phyloP scores from a whole-genome alignment of 2,329 filamentous ascomycete species.

The Talaromyces marneffei region DNA sequence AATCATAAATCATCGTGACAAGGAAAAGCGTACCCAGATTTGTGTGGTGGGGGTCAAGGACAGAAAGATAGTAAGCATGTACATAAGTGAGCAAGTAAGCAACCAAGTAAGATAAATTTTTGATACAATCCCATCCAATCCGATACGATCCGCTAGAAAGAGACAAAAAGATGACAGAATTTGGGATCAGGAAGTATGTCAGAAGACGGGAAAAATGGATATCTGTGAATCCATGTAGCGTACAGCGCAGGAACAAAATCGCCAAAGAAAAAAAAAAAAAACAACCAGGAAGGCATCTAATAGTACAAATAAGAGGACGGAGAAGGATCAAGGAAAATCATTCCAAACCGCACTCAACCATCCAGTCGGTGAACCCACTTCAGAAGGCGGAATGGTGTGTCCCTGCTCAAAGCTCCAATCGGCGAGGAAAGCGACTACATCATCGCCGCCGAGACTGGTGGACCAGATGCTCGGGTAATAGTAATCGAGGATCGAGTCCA shows the following conservation, averaged over 20 bases:
- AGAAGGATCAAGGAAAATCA: conserved; percentile 14
- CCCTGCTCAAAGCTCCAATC: conserved; percentile 30
- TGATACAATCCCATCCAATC: not conserved
- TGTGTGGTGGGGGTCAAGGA: not conserved
- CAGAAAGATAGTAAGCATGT: not conserved
- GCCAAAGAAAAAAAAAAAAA: not conserved
- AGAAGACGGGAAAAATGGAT: not conserved
- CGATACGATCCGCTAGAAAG: not conserved
- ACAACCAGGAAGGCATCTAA: not conserved
- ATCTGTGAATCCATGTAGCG: not conserved
- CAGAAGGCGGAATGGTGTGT: conserved; percentile 24
- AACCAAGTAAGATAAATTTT: not conserved
- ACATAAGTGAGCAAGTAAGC: not conserved
- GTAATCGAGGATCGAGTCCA: conserved; percentile 4
- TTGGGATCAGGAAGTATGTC: not conserved
- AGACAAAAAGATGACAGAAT: not conserved
- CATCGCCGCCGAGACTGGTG: conserved; percentile 33
- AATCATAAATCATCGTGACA: not conserved
- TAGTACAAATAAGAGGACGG: not conserved
- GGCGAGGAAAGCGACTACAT: conserved; percentile 33
- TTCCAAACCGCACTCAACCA: conserved; percentile 35
- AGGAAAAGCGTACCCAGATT: not conserved
- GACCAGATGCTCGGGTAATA: conserved; percentile 20
- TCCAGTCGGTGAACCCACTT: conserved; percentile 28
- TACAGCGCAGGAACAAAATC: not conserved